Base-by-base conservation (phyloP, 176 grass and related monocot species). In the Triticum dicoccoides region DNA sequence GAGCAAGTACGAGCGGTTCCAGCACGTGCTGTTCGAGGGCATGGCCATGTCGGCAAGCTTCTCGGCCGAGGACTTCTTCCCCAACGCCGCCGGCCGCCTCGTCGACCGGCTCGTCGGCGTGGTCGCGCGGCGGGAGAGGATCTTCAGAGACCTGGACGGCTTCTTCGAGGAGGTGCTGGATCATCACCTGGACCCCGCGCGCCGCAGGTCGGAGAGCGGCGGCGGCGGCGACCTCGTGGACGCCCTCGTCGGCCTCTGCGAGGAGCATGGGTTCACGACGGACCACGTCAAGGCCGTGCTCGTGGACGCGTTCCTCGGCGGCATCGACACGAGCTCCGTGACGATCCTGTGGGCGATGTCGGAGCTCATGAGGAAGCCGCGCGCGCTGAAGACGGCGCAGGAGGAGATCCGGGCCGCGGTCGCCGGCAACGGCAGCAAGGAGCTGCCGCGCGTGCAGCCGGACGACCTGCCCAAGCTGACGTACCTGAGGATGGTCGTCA, bases 291-390 rank as follows among this genome's bases (percentile, higher is more conserved):
- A 84, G 77, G 61, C 47, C 35, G 15, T 89, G 1, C 58, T 89
- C 21, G 18, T 70, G 56, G 79, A 83, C 21, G 20, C 81, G 2
- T 88, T 88, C 24, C 21, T 10, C 4, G 79, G n/a, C 15, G 86
- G 79, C 11, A 62, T 38, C 52, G 86, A 82, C 15, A 77, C 80
- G 3, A 76, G 38, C 0, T 32, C 65, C 0, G 14, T 24, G 23
- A 83, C 69, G 2, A 17, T 83, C 21, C 18, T 76, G 47, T 88
- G 86, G 86, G 79, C 79, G 1, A 88, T 88, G 79, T 49, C 79
- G 6, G 79, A 83, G 24, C 70, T 88, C 8, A n/a, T 77, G 5
- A 10, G 69, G 47, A 77, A 88, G 9, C 56, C 79, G 4, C 65
- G 1, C 6, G 27, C 29, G 11, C 66, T 88, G 86, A 39, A 61